phyloP scores from a whole-genome alignment of 1,139 yeast species.

The Blastobotrys arbuscula region DNA sequence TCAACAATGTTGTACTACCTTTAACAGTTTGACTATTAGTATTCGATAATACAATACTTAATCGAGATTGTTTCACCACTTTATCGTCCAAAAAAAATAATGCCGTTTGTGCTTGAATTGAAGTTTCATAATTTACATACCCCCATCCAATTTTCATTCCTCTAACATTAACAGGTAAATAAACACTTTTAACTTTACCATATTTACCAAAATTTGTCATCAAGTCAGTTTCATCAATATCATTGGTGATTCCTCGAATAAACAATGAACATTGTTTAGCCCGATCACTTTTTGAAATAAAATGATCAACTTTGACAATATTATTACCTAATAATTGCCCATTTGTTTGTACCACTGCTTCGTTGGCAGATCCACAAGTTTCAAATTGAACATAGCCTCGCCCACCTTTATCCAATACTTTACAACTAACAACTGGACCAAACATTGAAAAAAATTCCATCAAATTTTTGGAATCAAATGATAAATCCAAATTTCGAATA shows the following conservation, averaged over 20 bases:
- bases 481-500: slow-evolving; percentile 58
- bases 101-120: slow-evolving; percentile 11
- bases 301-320: slow-evolving; percentile 81
- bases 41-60: neutral
- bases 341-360: slow-evolving; percentile 82
- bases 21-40: neutral
- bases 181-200: slow-evolving; percentile 61
- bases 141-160: slow-evolving; percentile 21
- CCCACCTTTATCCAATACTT: slow-evolving; percentile 73
- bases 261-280: slow-evolving; percentile 75
- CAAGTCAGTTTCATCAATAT: slow-evolving; percentile 54
- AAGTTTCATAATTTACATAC: slow-evolving; percentile 15
- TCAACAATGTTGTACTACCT: neutral
- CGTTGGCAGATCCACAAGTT: slow-evolving; percentile 72
- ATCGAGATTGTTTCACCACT: neutral
- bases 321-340: slow-evolving; percentile 82
- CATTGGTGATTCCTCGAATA: slow-evolving; percentile 65
- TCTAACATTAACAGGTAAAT: slow-evolving; percentile 13
- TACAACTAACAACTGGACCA: slow-evolving; percentile 79
- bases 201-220: slow-evolving; percentile 52
- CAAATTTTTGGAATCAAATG: slow-evolving; percentile 80
- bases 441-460: slow-evolving; percentile 83
- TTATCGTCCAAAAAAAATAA: slow-evolving; percentile 10
- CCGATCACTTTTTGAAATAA: slow-evolving; percentile 75
- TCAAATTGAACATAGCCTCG: slow-evolving; percentile 89